Percentiles rank a stretch among this genome's conserved stretches.
phyloP scores from a whole-genome alignment of 768 basidiomycete species.

The Lactarius sp. region DNA sequence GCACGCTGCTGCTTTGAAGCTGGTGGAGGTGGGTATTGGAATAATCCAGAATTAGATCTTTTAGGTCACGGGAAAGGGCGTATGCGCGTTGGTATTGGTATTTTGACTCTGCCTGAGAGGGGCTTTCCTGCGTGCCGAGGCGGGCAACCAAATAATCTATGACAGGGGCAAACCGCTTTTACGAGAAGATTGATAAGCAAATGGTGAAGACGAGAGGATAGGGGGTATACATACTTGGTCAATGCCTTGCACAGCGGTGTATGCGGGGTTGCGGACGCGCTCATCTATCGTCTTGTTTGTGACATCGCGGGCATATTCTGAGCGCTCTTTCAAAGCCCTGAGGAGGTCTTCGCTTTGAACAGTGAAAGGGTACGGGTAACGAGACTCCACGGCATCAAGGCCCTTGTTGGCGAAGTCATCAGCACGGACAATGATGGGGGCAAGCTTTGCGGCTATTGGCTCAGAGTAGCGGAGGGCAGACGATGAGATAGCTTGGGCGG shows the following conservation, averaged over 20 bases:
- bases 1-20: conserved; percentile 56
- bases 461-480: conserved; percentile 43
- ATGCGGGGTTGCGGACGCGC: conserved; percentile 57
- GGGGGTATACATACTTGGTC: conserved; percentile 53
- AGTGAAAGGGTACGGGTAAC: conserved; percentile 73
- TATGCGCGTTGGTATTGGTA: conserved; percentile 77
- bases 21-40: conserved; percentile 70
- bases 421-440: conserved; percentile 58
- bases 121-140: conserved; percentile 46
- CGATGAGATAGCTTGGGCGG: conserved; percentile 55
- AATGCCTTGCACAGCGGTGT: conserved; percentile 57
- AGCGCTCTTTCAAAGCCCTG: conserved; percentile 51
- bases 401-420: conserved; percentile 70
- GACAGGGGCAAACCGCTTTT: conserved; percentile 64
- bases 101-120: conserved; percentile 49
- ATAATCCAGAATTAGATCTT: conserved; percentile 57
- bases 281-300: conserved; percentile 65
- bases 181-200: conserved; percentile 21
- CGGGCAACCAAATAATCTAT: conserved; percentile 55
- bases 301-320: conserved; percentile 49
- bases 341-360: conserved; percentile 68
- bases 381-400: conserved; percentile 65
- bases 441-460: conserved; percentile 60
- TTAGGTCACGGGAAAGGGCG: conserved; percentile 58
- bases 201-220: conserved; percentile 5